These are phyloP conservation scores for Pythium grandisporangium DNA, from an alignment of 352 stramenopile species.

Conservation along the genomic window DNA sequence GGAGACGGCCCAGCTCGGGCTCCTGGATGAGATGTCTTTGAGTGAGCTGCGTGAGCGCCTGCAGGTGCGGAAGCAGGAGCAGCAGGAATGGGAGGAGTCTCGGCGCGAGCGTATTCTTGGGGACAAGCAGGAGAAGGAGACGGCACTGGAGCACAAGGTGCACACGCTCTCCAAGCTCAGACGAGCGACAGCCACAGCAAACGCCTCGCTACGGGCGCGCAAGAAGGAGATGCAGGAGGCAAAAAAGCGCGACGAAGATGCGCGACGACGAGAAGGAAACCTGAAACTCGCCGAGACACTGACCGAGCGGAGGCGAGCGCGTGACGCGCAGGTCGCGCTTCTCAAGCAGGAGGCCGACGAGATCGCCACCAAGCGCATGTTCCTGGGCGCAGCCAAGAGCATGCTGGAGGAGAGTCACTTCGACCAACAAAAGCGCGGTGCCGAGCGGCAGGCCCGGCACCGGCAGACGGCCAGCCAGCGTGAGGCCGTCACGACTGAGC, in stretches of 20 bases:
- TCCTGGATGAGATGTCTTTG: constrained; percentile 91
- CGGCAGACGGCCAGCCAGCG: constrained; percentile 41
- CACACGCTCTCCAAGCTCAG: constrained; percentile 71
- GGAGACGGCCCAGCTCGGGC: constrained; percentile 69
- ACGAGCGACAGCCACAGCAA: constrained; percentile 50
- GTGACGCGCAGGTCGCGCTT: constrained; percentile 34
- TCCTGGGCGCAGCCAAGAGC: constrained; percentile 79
- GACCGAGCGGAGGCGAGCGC: constrained; percentile 32
- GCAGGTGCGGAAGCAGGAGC: constrained; percentile 63
- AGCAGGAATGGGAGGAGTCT: constrained; percentile 58
- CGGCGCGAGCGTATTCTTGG: constrained; percentile 56
- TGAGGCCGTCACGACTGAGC: constrained; percentile 31
- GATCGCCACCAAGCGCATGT: constrained; percentile 67
- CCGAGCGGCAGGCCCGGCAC: constrained; percentile 39
- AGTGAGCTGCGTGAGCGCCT: constrained; percentile 77
- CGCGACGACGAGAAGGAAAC: constrained; percentile 44
- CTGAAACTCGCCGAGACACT: constrained; percentile 72
- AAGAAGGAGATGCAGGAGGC: constrained; percentile 44
- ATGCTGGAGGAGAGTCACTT: constrained; percentile 80
- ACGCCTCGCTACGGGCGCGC: constrained; percentile 34
- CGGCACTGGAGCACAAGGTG: constrained; percentile 57
- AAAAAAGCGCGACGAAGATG: constrained; percentile 53
- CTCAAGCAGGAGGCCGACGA: constrained; percentile 52
- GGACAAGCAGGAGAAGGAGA: constrained; percentile 76
- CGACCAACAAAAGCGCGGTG: constrained; percentile 41